phyloP scores from a whole-genome alignment of 78 protist species.

The Dictyostelium purpureum region DNA sequence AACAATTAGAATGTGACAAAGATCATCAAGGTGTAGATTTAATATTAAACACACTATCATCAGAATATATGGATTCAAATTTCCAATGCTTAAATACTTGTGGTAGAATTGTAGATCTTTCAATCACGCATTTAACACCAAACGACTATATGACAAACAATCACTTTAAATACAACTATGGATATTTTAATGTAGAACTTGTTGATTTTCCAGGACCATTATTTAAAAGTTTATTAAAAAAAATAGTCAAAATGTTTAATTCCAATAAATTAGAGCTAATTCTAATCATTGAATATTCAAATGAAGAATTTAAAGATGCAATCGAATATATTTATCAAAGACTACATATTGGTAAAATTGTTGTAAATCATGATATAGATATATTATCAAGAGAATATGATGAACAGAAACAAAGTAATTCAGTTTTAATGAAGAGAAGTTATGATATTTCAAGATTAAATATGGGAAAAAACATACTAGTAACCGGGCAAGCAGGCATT shows the following conservation, averaged over 20 bases:
- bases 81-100: background rate
- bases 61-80: background rate
- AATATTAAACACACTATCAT: background rate
- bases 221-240: background rate
- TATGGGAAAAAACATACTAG: background rate
- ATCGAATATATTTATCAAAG: slow-evolving; percentile 36
- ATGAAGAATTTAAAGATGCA: slow-evolving; percentile 27
- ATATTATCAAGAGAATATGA: too few species aligned
- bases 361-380: background rate
- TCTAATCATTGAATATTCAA: slow-evolving; percentile 14
- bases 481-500: slow-evolving; percentile 65
- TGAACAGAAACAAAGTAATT: too few species aligned
- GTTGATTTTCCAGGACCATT: background rate
- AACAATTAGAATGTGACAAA: background rate
- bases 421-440: too few species aligned
- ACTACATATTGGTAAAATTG: slow-evolving; percentile 47
- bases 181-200: background rate
- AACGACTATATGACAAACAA: background rate
- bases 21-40: slow-evolving; percentile 37
- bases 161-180: background rate
- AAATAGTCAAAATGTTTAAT: background rate
- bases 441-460: too few species aligned
- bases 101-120: slow-evolving; percentile 50
- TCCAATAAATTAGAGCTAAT: background rate
- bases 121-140: background rate